Evolutionary conservation across 1,284 basidiomycete species (phyloP), one percentile per base, ranked within the genome.

Genomic region (Moesziomyces sp.): DNA sequence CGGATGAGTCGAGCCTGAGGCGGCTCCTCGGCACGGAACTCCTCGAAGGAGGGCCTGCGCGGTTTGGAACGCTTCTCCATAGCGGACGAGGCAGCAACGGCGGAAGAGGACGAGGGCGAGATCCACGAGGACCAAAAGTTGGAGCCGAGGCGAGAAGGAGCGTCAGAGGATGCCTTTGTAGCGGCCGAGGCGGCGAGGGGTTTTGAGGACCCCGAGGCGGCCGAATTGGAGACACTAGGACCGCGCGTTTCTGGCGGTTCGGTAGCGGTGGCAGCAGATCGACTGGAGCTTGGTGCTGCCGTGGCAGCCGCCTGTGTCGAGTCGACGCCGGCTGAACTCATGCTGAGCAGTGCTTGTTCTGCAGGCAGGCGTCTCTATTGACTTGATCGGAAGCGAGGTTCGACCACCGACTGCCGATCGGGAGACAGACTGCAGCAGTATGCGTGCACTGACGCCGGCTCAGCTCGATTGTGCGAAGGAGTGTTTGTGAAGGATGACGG

Each of bases 1-100:
- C 82, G 76, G 21, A 84, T 78, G 7, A 84, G 65, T 10, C 82
- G 68, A 16, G 82, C 79, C 63, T 84, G 82, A 7, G 82, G 82
- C 10, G 82, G 82, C 52, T 84, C 82, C 38, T 84, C 76, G 9
- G 77, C 74, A 0, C 82, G 65, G 42, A 78, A 80, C 55, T 83
- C 73, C 24, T 83, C 81, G 46, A 76, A 84, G 5, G 71, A 64
- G 30, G 81, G 74, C 33, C 72, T 42, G 3, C 69, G 55, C 8
- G 60, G 73, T 33, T 58, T 68, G 3, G 51, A 40, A 23, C 70
- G 57, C 55, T 72, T 77, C 54, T 77, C 74, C 58, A 77, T 66
- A 30, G 70, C 71, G n/a, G 71, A 57, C 35, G 70, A 74, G 33
- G 74, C 74, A 19, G 74, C 74, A 14, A 74, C 58, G n/a, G 74